A percentile compares a stretch with the other conserved stretches of the same genome.
These are phyloP conservation scores for Phytophthora hibernalis DNA, from an alignment of 352 stramenopile species.

Conservation along the genomic window DNA sequence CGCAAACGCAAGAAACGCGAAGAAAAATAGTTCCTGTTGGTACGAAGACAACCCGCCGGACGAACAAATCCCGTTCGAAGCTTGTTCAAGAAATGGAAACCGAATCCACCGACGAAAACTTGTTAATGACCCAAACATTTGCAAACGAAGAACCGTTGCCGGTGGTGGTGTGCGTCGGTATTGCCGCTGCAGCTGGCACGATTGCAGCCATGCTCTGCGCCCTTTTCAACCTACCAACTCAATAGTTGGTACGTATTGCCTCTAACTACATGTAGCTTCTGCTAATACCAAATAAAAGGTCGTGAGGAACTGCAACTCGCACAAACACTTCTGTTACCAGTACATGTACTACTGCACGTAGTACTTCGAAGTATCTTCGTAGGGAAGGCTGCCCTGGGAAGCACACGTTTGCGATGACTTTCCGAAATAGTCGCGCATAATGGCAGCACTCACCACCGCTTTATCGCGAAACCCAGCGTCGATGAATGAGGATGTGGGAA, in stretches of 20 bases:
- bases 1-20: conserved; percentile 53
- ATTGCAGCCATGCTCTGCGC: conserved; percentile 67
- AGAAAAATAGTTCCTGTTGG: conserved; percentile 27
- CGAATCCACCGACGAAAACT: background rate
- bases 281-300: background rate
- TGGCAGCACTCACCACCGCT: no score
- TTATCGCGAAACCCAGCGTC: no score
- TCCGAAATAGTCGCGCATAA: no score
- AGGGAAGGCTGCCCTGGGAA: no score
- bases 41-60: conserved; percentile 18
- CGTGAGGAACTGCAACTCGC: background rate
- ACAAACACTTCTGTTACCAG: no score
- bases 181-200: conserved; percentile 63
- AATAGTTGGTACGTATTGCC: conserved; percentile 4
- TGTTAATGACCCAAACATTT: conserved; percentile 26
- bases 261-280: background rate
- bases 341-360: no score
- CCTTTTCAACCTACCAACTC: conserved; percentile 59
- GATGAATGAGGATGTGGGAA: no score
- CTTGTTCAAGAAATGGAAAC: background rate
- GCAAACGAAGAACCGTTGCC: conserved; percentile 43
- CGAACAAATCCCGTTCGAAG: conserved; percentile 10
- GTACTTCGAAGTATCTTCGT: no score
- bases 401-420: no score
- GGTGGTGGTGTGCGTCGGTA: conserved; percentile 52